A percentile compares a stretch with the other conserved stretches of the same genome.
Evolutionary conservation across 768 basidiomycete genomes (phyloP).

Genomic region (Wakefieldia striispora): DNA sequence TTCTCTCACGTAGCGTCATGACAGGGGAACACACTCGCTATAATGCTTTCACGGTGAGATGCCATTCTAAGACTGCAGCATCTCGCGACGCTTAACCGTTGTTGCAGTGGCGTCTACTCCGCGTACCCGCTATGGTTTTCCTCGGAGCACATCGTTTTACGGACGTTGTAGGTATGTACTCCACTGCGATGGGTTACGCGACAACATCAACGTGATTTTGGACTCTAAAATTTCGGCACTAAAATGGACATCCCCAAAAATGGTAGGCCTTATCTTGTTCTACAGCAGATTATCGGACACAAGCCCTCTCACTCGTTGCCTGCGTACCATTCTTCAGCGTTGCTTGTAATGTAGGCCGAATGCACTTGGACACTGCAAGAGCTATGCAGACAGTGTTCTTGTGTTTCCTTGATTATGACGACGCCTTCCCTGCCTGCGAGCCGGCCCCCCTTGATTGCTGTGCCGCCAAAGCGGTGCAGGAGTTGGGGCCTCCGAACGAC

Average conservation of each 20-base stretch:
- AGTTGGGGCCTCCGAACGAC: slow-evolving; percentile 16
- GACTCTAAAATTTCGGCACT: not conserved
- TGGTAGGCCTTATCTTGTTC: slow-evolving; percentile 19
- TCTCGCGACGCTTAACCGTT: not conserved
- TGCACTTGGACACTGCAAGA: not conserved
- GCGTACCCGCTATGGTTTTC: no score
- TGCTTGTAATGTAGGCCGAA: not conserved
- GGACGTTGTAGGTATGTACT: not conserved
- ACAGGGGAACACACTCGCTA: not conserved
- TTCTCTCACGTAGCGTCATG: slow-evolving; percentile 4
- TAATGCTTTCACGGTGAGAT: not conserved
- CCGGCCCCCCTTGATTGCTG: slow-evolving; percentile 13
- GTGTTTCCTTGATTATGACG: not conserved
- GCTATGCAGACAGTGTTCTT: slow-evolving; percentile 1
- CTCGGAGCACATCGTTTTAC: not conserved
- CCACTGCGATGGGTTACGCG: not conserved
- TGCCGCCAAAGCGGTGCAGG: slow-evolving; percentile 23
- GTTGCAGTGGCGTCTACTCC: not conserved
- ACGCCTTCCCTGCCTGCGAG: not conserved
- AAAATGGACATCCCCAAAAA: slow-evolving; percentile 16
- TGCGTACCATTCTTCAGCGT: not conserved
- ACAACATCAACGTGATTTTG: slow-evolving; percentile 4
- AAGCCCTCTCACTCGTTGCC: not conserved
- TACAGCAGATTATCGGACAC: slow-evolving; percentile 4
- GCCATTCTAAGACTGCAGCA: not conserved